phyloP scores from a whole-genome alignment of 345 rosid species.

The Eucalyptus curtisii region DNA sequence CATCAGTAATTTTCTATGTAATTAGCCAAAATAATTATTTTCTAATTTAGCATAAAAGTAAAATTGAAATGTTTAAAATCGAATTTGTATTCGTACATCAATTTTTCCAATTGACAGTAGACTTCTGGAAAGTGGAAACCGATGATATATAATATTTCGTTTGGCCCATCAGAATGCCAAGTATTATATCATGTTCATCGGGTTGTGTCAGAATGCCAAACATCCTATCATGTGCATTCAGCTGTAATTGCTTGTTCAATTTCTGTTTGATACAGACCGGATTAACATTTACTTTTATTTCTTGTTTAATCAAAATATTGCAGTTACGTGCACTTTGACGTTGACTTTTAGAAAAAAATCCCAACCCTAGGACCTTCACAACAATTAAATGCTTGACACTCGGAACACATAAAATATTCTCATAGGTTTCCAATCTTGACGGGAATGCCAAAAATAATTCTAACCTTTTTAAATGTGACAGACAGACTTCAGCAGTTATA shows the following conservation, averaged over 20 bases:
- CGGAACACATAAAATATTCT: not conserved
- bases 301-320: not conserved
- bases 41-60: rapidly evolving
- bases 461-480: not conserved
- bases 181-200: not conserved
- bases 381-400: not conserved
- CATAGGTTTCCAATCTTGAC: not conserved
- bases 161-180: not conserved
- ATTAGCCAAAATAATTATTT: not conserved
- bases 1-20: not conserved
- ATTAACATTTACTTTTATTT: not conserved
- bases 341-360: not conserved
- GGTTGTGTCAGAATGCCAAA: not conserved
- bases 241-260: not conserved
- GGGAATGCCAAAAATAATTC: not conserved
- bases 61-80: not conserved
- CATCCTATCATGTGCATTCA: not conserved
- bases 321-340: not conserved
- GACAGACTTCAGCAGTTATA: not conserved
- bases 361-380: not conserved
- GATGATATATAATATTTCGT: not conserved
- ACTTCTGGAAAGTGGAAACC: not conserved
- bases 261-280: not conserved
- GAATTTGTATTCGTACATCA: not conserved
- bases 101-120: not conserved